A percentile compares a stretch with the other conserved stretches of the same genome.
These are phyloP conservation scores for Rosa multiflora DNA, from an alignment of 306 rosid genomes.

Conservation along the genomic window DNA sequence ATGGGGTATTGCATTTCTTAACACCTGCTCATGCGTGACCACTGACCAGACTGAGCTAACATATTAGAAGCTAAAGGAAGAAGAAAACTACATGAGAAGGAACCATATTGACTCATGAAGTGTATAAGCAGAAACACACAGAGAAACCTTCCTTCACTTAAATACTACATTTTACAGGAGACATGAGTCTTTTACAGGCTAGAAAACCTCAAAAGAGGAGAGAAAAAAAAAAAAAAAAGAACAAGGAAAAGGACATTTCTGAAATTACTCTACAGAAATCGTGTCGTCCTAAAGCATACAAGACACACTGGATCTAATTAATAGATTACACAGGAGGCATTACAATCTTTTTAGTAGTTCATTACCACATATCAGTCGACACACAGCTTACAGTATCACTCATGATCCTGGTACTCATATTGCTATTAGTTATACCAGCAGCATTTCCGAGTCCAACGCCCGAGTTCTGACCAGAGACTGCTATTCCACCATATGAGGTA, in stretches of 20 bases:
- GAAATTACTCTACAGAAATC: neutral
- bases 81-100: neutral
- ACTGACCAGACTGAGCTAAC: no score
- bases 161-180: neutral
- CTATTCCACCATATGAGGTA: constrained; percentile 36
- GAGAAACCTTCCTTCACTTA: neutral
- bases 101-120: neutral
- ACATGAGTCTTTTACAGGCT: neutral
- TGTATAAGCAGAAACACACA: neutral
- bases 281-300: neutral
- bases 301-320: neutral
- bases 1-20: no score
- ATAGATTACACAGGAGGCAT: neutral
- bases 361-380: constrained; percentile 38
- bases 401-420: constrained; percentile 40
- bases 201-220: neutral
- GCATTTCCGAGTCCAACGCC: constrained; percentile 41
- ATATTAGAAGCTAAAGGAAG: no score
- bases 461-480: constrained; percentile 49
- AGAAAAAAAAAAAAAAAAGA: neutral
- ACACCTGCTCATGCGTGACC: no score
- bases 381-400: constrained; percentile 49
- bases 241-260: neutral
- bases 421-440: constrained; percentile 24
- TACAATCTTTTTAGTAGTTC: neutral